These are phyloP conservation scores for Boletus tomentosulus DNA, from an alignment of 768 basidiomycete species.

Conservation along the genomic window DNA sequence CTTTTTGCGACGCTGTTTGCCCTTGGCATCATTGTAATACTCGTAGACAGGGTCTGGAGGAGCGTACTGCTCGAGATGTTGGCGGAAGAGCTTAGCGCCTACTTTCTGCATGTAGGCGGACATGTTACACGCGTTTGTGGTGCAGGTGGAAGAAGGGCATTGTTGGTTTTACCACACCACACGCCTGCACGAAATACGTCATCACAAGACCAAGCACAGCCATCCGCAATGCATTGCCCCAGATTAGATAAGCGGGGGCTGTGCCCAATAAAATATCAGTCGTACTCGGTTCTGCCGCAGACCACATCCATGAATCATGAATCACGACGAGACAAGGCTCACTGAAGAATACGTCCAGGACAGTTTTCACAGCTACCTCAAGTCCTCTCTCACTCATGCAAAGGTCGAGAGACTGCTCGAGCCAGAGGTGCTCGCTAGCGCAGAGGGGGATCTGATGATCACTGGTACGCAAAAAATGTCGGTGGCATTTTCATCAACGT, in stretches of 20 bases:
- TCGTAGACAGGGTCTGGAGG: slow-evolving; percentile 76
- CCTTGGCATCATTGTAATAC: slow-evolving; percentile 25
- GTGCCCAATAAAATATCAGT: neutral
- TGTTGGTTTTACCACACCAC: neutral
- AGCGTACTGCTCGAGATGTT: slow-evolving; percentile 60
- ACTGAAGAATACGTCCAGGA: slow-evolving; percentile 68
- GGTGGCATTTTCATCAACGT: neutral
- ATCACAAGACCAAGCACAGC: slow-evolving; percentile 3
- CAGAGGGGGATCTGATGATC: slow-evolving; percentile 83
- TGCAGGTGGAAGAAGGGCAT: neutral
- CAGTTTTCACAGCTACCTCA: slow-evolving; percentile 79
- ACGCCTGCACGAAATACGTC: slow-evolving; percentile 12
- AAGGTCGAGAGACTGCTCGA: slow-evolving; percentile 73
- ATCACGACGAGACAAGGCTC: slow-evolving; percentile 35
- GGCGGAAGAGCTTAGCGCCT: slow-evolving; percentile 57
- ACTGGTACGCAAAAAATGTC: slow-evolving; percentile 46
- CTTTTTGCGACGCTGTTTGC: slow-evolving; percentile 30
- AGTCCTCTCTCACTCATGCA: slow-evolving; percentile 72
- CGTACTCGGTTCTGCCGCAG: neutral
- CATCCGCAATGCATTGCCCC: neutral
- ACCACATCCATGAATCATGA: slow-evolving; percentile 7
- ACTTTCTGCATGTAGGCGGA: slow-evolving; percentile 37
- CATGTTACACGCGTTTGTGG: slow-evolving; percentile 10
- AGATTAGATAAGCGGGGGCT: neutral
- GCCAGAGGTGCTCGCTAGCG: slow-evolving; percentile 67